These are phyloP conservation scores for Cytospora leucostoma DNA, from an alignment of 2,329 filamentous ascomycete species.

Conservation along the genomic window DNA sequence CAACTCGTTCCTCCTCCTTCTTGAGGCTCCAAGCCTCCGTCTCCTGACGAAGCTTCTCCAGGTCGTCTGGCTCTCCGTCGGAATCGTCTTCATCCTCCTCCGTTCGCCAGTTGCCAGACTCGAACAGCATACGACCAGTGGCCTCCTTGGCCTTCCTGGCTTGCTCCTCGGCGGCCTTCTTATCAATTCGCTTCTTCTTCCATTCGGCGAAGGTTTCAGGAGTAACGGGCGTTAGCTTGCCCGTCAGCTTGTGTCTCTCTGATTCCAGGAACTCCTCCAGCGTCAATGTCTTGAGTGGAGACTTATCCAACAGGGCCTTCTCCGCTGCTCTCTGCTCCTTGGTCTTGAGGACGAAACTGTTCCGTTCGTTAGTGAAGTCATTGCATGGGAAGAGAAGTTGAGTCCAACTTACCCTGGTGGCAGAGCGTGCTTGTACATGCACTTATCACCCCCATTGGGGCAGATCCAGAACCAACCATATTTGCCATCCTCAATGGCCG, in stretches of 20 bases:
- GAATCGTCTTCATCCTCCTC: constrained; percentile 48
- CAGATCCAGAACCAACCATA: constrained; percentile 99
- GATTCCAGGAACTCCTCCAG: constrained; percentile 97
- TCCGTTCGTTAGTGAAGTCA: constrained; percentile 10
- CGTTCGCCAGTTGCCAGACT: constrained; percentile 87
- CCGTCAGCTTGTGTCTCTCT: constrained; percentile 92
- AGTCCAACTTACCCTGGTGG: constrained; percentile 76
- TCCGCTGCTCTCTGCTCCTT: constrained; percentile 95
- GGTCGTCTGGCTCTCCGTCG: constrained; percentile 66
- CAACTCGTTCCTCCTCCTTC: constrained; percentile 75
- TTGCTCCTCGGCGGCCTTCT: constrained; percentile 94
- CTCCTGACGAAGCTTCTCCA: constrained; percentile 80
- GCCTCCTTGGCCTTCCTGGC: constrained; percentile 91
- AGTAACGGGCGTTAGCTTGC: constrained; percentile 89
- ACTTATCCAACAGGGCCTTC: constrained; percentile 95
- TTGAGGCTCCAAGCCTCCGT: constrained; percentile 73
- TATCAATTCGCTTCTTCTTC: constrained; percentile 92
- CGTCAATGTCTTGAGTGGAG: constrained; percentile 88
- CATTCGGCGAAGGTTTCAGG: constrained; percentile 91
- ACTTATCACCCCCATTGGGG: constrained; percentile 94
- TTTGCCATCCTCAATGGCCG: constrained; percentile 96
- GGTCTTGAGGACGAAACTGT: constrained; percentile 92
- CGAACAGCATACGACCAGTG: constrained; percentile 91
- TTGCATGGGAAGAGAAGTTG: neutral
- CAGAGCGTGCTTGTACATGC: constrained; percentile 97